These are phyloP conservation scores for Colletotrichum caudatum DNA, from an alignment of 2,329 filamentous ascomycete species.

Conservation along the genomic window DNA sequence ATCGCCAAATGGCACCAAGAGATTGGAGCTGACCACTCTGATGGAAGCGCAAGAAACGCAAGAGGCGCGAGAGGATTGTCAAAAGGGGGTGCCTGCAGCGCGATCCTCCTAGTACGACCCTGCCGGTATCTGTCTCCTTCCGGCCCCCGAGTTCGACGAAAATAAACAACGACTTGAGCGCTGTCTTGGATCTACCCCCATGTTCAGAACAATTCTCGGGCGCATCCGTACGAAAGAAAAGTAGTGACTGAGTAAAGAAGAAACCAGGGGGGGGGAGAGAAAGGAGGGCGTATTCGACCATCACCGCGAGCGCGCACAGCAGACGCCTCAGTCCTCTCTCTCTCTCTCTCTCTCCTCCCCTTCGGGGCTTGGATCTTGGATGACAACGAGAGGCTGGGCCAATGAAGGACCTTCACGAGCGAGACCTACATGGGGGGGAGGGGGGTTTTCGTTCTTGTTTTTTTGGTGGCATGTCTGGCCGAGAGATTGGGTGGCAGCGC, in stretches of 20 bases:
- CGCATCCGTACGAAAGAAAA: constrained; percentile 17
- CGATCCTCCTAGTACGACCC: not conserved
- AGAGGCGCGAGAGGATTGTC: not conserved
- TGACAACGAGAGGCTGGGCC: constrained; percentile 28
- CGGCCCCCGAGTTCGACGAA: not conserved
- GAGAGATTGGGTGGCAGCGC: constrained; percentile 35
- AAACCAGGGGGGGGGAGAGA: not conserved
- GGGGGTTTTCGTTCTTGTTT: not conserved
- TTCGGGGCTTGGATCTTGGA: constrained; percentile 36
- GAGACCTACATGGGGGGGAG: constrained; percentile 27
- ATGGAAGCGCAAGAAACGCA: not conserved
- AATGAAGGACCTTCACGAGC: constrained; percentile 39
- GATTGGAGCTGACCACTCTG: not conserved
- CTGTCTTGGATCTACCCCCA: not conserved
- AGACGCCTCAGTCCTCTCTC: constrained; percentile 34
- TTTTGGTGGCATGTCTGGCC: constrained; percentile 37
- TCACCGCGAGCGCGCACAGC: constrained; percentile 27
- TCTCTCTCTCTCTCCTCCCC: not conserved
- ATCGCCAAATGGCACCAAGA: constrained; percentile 7
- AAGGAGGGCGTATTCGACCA: constrained; percentile 13
- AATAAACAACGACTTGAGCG: constrained; percentile 2
- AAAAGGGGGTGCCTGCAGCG: constrained; percentile 5
- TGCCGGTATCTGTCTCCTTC: not conserved
- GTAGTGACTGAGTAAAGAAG: constrained; percentile 4
- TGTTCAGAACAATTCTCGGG: constrained; percentile 28